Percentiles rank a stretch among this genome's conserved stretches.
Conservation (phyloP, 345 rosid genomes). For the Rubroshorea leprosula region DNA sequence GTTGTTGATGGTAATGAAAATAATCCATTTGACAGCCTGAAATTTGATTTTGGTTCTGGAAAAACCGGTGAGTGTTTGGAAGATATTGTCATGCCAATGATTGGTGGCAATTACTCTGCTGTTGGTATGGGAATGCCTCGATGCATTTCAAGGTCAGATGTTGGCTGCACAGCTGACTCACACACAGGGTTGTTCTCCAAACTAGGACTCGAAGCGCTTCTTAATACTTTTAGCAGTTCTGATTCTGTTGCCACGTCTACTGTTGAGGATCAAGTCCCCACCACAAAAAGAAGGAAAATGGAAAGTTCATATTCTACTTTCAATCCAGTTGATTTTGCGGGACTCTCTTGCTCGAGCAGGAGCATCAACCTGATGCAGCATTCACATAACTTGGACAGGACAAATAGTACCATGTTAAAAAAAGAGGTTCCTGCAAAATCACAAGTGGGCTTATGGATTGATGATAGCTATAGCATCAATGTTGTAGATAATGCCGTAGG, state of each 20-base stretch:
- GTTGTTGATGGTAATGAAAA: constrained; percentile 28
- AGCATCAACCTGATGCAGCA: constrained; percentile 22
- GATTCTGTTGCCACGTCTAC: constrained; percentile 25
- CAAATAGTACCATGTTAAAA: constrained; percentile 15
- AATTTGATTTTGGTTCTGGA: constrained; percentile 24
- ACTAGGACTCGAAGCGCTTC: constrained; percentile 60
- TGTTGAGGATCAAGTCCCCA: constrained; percentile 32
- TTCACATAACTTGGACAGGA: constrained; percentile 20
- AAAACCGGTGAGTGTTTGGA: constrained; percentile 25
- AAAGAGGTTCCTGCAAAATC: constrained; percentile 35
- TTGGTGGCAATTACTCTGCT: constrained; percentile 9
- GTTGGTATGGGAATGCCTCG: constrained; percentile 23
- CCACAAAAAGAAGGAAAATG: constrained; percentile 43
- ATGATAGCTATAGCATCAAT: constrained; percentile 65
- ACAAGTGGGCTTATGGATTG: constrained; percentile 64
- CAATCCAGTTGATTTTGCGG: constrained; percentile 22
- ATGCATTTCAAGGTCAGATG: constrained; percentile 27
- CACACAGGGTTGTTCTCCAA: constrained; percentile 73
- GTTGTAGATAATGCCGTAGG: constrained; percentile 26
- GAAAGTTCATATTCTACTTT: constrained; percentile 33
- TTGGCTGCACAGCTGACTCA: constrained; percentile 21
- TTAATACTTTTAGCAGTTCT: constrained; percentile 35
- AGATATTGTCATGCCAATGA: constrained; percentile 24
- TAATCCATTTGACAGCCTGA: constrained; percentile 45
- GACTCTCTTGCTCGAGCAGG: constrained; percentile 30